Conservation (phyloP, 2,329 filamentous ascomycete genomes). For the Monilinia fructicola region DNA sequence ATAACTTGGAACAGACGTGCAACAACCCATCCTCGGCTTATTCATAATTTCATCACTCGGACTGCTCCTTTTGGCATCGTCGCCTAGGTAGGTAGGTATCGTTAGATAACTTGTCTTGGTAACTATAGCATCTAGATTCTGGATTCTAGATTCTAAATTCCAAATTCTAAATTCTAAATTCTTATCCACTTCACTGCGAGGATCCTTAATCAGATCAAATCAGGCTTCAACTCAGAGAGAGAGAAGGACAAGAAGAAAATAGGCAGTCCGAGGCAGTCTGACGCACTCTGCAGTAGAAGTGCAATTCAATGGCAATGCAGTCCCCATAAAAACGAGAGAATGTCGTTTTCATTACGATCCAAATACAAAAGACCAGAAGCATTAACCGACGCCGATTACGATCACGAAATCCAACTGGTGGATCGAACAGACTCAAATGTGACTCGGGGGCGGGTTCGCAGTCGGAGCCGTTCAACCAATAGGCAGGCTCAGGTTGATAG, state of each 20-base stretch:
- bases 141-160: background rate
- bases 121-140: background rate
- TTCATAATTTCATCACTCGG: background rate
- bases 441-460: slow-evolving; percentile 24
- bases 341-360: slow-evolving; percentile 22
- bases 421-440: slow-evolving; percentile 45
- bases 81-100: too few relatives aligned
- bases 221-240: background rate
- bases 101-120: background rate
- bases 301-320: slow-evolving; percentile 17
- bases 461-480: slow-evolving; percentile 27
- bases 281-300: background rate
- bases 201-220: background rate
- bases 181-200: background rate
- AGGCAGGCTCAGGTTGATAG: slow-evolving; percentile 10
- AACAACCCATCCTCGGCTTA: background rate
- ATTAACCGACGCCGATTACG: slow-evolving; percentile 61
- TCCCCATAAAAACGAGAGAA: slow-evolving; percentile 18
- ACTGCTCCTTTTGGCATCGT: too few relatives aligned
- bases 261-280: background rate
- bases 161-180: background rate
- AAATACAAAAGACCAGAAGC: slow-evolving; percentile 45
- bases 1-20: slow-evolving; percentile 23
- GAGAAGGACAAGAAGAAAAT: background rate
- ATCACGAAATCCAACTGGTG: slow-evolving; percentile 69